These are phyloP conservation scores for Ogataea hybrid DNA, from an alignment of 1,139 yeast species.

Conservation along the genomic window DNA sequence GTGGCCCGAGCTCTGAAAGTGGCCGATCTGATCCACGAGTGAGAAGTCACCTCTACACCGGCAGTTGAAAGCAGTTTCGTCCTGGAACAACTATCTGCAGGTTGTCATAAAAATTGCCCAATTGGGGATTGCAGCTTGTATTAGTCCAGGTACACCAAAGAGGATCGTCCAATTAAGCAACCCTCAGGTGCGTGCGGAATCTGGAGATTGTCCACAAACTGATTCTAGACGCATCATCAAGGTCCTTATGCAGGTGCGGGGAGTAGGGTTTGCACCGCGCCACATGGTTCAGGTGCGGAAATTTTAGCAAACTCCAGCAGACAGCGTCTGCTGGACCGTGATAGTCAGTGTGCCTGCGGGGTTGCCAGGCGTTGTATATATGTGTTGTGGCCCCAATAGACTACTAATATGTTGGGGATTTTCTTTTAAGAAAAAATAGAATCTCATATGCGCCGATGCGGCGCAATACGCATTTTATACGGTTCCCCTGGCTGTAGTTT, in stretches of 20 bases:
- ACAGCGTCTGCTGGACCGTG: background rate
- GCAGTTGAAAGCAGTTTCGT: too few relatives aligned
- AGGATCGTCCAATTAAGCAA: background rate
- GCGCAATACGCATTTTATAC: background rate
- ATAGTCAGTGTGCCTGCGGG: background rate
- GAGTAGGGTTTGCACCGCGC: background rate
- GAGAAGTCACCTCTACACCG: too few relatives aligned
- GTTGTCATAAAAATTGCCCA: background rate
- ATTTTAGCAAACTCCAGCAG: background rate
- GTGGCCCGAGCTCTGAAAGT: too few relatives aligned
- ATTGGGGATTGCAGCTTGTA: background rate
- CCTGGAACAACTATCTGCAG: background rate
- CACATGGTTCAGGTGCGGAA: background rate
- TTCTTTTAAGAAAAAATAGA: background rate
- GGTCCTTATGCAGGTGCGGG: background rate
- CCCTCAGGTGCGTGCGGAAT: background rate
- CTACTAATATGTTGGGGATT: background rate
- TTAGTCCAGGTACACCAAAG: background rate
- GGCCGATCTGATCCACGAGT: too few relatives aligned
- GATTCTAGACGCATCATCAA: background rate
- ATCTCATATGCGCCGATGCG: background rate
- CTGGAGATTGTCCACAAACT: background rate
- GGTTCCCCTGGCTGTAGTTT: conserved; percentile 5
- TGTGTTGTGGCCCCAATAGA: too few relatives aligned
- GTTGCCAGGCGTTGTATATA: too few relatives aligned